These are phyloP conservation scores for Keithomyces neogunnii DNA, from an alignment of 2,329 filamentous ascomycete genomes.

Conservation along the genomic window DNA sequence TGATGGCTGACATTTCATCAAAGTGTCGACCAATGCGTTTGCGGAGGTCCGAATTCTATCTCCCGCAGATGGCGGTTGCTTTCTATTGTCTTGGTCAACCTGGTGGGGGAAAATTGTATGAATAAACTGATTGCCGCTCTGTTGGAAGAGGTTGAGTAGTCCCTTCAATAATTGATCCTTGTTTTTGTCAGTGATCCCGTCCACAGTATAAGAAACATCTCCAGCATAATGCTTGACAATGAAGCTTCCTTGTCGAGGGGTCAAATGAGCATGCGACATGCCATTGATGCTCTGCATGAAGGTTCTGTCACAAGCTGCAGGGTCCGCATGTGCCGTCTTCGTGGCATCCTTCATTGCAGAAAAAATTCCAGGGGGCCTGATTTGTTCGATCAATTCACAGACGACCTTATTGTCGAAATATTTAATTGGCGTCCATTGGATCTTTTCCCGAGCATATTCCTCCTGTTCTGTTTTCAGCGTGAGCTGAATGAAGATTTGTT, in stretches of 20 bases:
- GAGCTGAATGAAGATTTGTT: slow-evolving; percentile 98
- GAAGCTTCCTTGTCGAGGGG: slow-evolving; percentile 87
- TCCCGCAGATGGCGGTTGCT: slow-evolving; percentile 86
- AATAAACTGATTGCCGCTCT: slow-evolving; percentile 77
- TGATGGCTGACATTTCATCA: slow-evolving; percentile 96
- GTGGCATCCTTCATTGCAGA: slow-evolving; percentile 96
- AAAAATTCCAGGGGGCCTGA: slow-evolving; percentile 83
- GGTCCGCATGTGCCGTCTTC: slow-evolving; percentile 95
- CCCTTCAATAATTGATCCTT: slow-evolving; percentile 97
- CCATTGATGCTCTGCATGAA: slow-evolving; percentile 91
- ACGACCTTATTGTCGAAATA: slow-evolving; percentile 99
- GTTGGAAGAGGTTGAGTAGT: slow-evolving; percentile 75
- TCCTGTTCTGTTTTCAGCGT: slow-evolving; percentile 96
- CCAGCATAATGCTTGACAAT: slow-evolving; percentile 99
- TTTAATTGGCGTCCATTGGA: slow-evolving; percentile 97
- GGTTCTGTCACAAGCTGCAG: slow-evolving; percentile 85
- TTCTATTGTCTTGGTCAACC: slow-evolving; percentile 91
- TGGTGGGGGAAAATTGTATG: slow-evolving; percentile 86
- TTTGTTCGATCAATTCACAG: slow-evolving; percentile 91
- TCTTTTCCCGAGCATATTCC: slow-evolving; percentile 91
- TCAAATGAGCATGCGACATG: slow-evolving; percentile 85
- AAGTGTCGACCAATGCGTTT: slow-evolving; percentile 85
- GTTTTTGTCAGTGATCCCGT: slow-evolving; percentile 99
- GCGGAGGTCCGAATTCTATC: slow-evolving; percentile 94
- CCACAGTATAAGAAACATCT: slow-evolving; percentile 88